Evolutionary conservation across 1,284 basidiomycete genomes (phyloP).

Genomic region (Afroboletus lepidellus): DNA sequence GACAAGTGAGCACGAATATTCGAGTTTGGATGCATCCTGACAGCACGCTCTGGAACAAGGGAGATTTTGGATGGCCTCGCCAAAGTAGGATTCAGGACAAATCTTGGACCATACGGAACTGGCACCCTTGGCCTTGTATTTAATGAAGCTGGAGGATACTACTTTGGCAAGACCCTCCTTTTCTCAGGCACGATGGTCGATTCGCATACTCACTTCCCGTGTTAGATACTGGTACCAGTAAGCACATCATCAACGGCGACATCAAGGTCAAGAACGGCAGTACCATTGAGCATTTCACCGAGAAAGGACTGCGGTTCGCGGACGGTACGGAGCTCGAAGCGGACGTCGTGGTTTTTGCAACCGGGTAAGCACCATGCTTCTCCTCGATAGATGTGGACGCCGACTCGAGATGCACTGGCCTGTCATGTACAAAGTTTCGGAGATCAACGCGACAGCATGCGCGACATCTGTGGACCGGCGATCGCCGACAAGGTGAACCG

Average conservation of each 20-base stretch:
- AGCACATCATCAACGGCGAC: slow-evolving; percentile 41
- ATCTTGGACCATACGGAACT: slow-evolving; percentile 37
- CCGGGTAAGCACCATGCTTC: slow-evolving; percentile 30
- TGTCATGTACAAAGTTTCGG: slow-evolving; percentile 23
- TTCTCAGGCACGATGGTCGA: neutral
- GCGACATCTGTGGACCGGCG: slow-evolving; percentile 37
- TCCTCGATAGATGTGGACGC: too few species aligned
- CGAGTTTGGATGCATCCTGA: neutral
- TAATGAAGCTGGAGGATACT: slow-evolving; percentile 42
- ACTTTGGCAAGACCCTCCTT: slow-evolving; percentile 31
- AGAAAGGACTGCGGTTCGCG: slow-evolving; percentile 38
- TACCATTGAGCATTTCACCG: slow-evolving; percentile 37
- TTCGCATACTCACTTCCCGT: neutral
- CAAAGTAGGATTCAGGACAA: slow-evolving; percentile 45
- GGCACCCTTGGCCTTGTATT: slow-evolving; percentile 39
- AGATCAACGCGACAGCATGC: slow-evolving; percentile 33
- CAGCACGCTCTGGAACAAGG: slow-evolving; percentile 5
- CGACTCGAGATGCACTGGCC: neutral
- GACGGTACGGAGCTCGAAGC: slow-evolving; percentile 46
- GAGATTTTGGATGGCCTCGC: slow-evolving; percentile 42
- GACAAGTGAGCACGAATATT: slow-evolving; percentile 25
- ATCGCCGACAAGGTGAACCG: slow-evolving; percentile 38
- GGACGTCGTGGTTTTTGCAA: slow-evolving; percentile 48
- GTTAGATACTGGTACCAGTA: slow-evolving; percentile 39
- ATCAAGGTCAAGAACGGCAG: slow-evolving; percentile 46